These are phyloP conservation scores for Tilletia caries DNA, from an alignment of 1,284 basidiomycete species.

Conservation along the genomic window DNA sequence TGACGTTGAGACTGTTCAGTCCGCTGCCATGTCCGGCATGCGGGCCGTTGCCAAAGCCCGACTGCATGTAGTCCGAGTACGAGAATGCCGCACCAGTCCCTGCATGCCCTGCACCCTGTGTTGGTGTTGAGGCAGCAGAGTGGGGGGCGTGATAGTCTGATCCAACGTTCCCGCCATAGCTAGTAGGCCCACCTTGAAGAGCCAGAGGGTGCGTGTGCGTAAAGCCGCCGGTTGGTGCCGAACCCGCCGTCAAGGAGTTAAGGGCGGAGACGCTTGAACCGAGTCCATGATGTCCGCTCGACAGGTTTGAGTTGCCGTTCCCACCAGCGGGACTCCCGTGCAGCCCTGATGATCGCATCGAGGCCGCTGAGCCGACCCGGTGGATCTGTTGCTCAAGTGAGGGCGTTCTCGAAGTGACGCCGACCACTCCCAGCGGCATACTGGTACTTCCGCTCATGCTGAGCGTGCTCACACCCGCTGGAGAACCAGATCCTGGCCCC, in stretches of 20 bases:
- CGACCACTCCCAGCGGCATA: conserved; percentile 2
- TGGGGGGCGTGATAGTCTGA: background rate
- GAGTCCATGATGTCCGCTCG: background rate
- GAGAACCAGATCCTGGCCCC: too few relatives aligned
- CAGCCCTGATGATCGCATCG: background rate
- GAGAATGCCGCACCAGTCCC: background rate
- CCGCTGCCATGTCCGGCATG: background rate
- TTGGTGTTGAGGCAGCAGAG: background rate
- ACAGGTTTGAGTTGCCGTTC: background rate
- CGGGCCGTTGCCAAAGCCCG: background rate
- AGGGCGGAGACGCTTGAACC: background rate
- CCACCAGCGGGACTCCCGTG: conserved; percentile 9
- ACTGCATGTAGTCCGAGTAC: conserved; percentile 8
- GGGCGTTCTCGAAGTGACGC: background rate
- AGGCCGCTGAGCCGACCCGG: background rate
- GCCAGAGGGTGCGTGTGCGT: background rate
- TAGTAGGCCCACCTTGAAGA: background rate
- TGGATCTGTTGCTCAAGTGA: conserved; percentile 2
- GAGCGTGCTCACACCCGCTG: background rate
- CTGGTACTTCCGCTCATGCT: background rate
- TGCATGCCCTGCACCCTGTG: background rate
- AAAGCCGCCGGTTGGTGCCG: background rate
- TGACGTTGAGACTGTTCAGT: background rate
- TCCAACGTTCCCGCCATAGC: background rate
- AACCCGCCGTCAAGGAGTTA: background rate